phyloP scores from a whole-genome alignment of 331 rosid species.

The Arachis monticola region DNA sequence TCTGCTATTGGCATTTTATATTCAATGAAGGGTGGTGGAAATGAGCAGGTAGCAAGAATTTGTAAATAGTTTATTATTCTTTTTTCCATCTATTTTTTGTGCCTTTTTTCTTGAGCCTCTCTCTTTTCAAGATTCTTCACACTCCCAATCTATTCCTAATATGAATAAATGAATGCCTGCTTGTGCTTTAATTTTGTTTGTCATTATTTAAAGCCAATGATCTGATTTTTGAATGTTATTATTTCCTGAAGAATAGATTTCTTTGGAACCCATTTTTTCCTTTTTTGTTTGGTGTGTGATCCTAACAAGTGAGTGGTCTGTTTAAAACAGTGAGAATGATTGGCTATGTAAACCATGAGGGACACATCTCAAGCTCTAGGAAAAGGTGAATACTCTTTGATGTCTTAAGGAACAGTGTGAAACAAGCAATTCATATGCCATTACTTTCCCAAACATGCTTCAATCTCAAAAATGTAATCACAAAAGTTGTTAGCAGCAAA shows the following conservation, averaged over 20 bases:
- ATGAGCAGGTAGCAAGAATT: slow-evolving; percentile 45
- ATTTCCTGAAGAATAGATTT: slow-evolving; percentile 39
- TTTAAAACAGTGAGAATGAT: slow-evolving; percentile 44
- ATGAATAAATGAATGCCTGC: slow-evolving; percentile 38
- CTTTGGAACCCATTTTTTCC: slow-evolving; percentile 28
- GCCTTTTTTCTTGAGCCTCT: slow-evolving; percentile 37
- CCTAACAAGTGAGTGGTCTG: slow-evolving; percentile 39
- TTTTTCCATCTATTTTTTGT: slow-evolving; percentile 33
- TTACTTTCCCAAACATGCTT: slow-evolving; percentile 43
- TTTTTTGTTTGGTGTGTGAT: slow-evolving; percentile 3
- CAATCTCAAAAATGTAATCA: slow-evolving; percentile 40
- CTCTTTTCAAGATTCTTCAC: slow-evolving; percentile 38
- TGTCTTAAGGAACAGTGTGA: slow-evolving; percentile 50
- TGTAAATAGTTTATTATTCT: slow-evolving; percentile 45
- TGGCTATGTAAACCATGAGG: slow-evolving; percentile 48
- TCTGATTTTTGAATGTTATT: slow-evolving; percentile 38
- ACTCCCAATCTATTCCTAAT: slow-evolving; percentile 25
- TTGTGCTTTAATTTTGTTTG: slow-evolving; percentile 42
- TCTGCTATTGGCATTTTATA: slow-evolving; percentile 48
- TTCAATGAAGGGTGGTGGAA: slow-evolving; percentile 40
- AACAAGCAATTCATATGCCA: slow-evolving; percentile 47
- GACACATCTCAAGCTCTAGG: slow-evolving; percentile 42
- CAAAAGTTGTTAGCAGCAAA: slow-evolving; percentile 52
- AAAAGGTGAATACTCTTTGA: slow-evolving; percentile 44
- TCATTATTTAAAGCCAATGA: slow-evolving; percentile 38